Evolutionary conservation across 352 stramenopile species (phyloP).

Genomic region (Phytophthora syringae): DNA sequence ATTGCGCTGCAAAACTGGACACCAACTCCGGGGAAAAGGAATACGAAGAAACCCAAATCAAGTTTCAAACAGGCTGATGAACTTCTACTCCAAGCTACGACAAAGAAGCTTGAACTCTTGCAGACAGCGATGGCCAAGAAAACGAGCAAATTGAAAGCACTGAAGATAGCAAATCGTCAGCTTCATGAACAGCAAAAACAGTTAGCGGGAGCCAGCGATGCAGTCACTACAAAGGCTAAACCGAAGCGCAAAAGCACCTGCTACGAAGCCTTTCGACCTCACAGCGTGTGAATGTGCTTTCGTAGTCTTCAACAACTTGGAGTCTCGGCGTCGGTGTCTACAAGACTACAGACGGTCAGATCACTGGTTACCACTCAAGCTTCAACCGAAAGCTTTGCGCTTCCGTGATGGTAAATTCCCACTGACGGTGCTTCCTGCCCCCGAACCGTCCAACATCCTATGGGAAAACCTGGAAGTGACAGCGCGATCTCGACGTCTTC

Average conservation of each 20-base stretch:
- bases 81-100: constrained; percentile 41
- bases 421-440: constrained; percentile 58
- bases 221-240: constrained; percentile 15
- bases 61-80: constrained; percentile 46
- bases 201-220: constrained; percentile 1
- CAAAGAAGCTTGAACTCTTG: constrained; percentile 40
- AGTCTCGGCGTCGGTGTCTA: constrained; percentile 75
- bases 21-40: constrained; percentile 32
- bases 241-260: constrained; percentile 31
- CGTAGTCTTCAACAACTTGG: constrained; percentile 89
- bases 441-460: constrained; percentile 87
- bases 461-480: constrained; percentile 89
- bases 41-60: constrained; percentile 37
- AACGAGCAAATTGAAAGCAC: constrained; percentile 66
- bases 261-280: constrained; percentile 54
- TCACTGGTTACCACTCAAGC: constrained; percentile 46
- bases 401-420: constrained; percentile 61
- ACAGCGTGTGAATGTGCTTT: constrained; percentile 82
- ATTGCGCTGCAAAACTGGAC: constrained; percentile 24
- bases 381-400: constrained; percentile 62
- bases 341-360: constrained; percentile 75
- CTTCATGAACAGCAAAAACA: constrained; percentile 19
- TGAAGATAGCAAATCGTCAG: constrained; percentile 46
- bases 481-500: constrained; percentile 58
- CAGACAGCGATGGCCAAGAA: constrained; percentile 54